Conservation (phyloP, 2,329 filamentous ascomycete species). For the Nakataea oryzae region DNA sequence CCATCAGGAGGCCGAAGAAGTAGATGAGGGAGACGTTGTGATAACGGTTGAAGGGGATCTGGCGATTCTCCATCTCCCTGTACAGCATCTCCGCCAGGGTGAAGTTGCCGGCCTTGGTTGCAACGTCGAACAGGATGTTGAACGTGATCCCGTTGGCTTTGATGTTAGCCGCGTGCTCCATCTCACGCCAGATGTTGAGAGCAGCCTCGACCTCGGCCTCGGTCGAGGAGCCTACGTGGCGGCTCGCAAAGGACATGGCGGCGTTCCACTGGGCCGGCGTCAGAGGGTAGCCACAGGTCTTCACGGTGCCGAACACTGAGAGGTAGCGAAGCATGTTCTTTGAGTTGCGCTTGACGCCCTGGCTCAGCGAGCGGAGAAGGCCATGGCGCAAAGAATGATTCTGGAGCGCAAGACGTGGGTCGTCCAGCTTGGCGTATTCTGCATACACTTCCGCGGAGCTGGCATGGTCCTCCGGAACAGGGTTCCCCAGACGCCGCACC, state of each 20-base stretch:
- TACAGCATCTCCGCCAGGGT: slow-evolving; percentile 75
- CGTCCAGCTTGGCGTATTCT: slow-evolving; percentile 37
- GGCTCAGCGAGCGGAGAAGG: slow-evolving; percentile 58
- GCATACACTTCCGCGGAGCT: slow-evolving; percentile 34
- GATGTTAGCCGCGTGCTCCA: slow-evolving; percentile 65
- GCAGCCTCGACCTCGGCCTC: slow-evolving; percentile 55
- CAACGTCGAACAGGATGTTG: slow-evolving; percentile 83
- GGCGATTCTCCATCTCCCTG: slow-evolving; percentile 65
- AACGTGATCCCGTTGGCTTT: slow-evolving; percentile 71
- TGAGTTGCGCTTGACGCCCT: slow-evolving; percentile 45
- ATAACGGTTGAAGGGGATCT: slow-evolving; percentile 61
- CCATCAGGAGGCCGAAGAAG: slow-evolving; percentile 65
- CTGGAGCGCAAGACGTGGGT: slow-evolving; percentile 18
- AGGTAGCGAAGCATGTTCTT: slow-evolving; percentile 73
- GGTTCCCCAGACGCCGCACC: slow-evolving; percentile 28
- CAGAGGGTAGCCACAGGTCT: slow-evolving; percentile 60
- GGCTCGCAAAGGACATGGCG: slow-evolving; percentile 69
- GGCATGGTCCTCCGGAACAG: slow-evolving; percentile 17
- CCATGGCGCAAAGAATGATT: slow-evolving; percentile 41
- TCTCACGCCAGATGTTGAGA: slow-evolving; percentile 74
- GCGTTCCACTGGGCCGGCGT: slow-evolving; percentile 67
- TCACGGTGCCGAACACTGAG: slow-evolving; percentile 73
- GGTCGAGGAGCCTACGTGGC: slow-evolving; percentile 51
- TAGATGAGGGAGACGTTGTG: slow-evolving; percentile 76
- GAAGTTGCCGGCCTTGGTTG: slow-evolving; percentile 77